Percentiles rank a stretch among this genome's conserved stretches.
Conservation (phyloP, 768 basidiomycete genomes). For the Leucogyrophana mollusca region DNA sequence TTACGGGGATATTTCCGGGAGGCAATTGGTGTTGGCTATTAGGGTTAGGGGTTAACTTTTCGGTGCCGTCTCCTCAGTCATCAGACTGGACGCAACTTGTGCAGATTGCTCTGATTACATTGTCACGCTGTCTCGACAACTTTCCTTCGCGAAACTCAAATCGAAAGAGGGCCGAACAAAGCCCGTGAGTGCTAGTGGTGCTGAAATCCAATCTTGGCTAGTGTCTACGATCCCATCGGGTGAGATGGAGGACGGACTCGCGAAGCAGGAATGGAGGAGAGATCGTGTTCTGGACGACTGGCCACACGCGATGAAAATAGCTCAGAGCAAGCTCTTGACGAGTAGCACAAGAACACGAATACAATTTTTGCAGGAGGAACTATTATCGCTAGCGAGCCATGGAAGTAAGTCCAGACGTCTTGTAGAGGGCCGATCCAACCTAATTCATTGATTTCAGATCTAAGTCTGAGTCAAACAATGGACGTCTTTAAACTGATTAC, state of each 20-base stretch:
- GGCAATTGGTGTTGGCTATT: too few species aligned
- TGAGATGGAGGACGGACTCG: conserved; percentile 30
- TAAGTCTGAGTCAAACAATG: conserved; percentile 55
- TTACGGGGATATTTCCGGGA: too few species aligned
- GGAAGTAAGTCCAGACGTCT: conserved; percentile 43
- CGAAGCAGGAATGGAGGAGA: conserved; percentile 44
- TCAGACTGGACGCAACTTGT: not conserved
- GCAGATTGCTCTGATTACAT: too few species aligned
- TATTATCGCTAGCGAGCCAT: conserved; percentile 54
- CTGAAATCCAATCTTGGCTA: conserved; percentile 67
- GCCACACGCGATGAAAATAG: conserved; percentile 52
- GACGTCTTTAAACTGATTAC: conserved; percentile 76
- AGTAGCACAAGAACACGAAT: conserved; percentile 53
- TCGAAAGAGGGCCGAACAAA: conserved; percentile 40
- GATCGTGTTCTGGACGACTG: conserved; percentile 55
- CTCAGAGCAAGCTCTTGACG: conserved; percentile 47
- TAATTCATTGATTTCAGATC: conserved; percentile 39
- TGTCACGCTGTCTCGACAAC: conserved; percentile 33
- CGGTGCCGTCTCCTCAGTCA: not conserved
- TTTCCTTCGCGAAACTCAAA: conserved; percentile 48
- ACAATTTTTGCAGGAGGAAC: conserved; percentile 62
- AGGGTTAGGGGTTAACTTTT: not conserved
- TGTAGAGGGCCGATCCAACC: conserved; percentile 5
- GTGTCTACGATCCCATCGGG: conserved; percentile 38
- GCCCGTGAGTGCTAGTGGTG: conserved; percentile 34